phyloP scores from a whole-genome alignment of 1,284 basidiomycete genomes.

The Vanrija sp. region DNA sequence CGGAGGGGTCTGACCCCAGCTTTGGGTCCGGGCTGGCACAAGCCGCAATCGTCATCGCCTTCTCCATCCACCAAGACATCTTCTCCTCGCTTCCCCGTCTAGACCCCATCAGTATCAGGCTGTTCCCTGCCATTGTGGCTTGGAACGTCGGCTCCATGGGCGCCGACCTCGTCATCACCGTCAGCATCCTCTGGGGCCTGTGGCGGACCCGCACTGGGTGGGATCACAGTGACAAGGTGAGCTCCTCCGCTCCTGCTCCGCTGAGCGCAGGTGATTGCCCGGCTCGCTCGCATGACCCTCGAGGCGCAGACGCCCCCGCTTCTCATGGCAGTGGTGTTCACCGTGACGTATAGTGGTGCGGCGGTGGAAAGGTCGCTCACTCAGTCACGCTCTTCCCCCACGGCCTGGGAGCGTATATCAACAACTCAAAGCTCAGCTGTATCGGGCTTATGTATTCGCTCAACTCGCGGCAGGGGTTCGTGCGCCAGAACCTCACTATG shows the following conservation, averaged over 20 bases:
- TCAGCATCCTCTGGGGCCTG: constrained; percentile 22
- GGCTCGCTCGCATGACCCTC: constrained; percentile 26
- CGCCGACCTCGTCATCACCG: constrained; percentile 28
- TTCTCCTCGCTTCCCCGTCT: too few species aligned
- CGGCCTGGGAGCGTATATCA: constrained; percentile 1
- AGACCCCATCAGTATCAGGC: too few species aligned
- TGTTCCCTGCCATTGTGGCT: background rate
- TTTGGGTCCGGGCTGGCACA: background rate
- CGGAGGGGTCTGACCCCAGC: background rate
- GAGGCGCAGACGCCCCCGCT: constrained; percentile 29
- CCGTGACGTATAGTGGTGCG: too few species aligned
- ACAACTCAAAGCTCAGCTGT: constrained; percentile 28
- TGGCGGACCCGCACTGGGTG: constrained; percentile 25
- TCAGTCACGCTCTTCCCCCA: too few species aligned
- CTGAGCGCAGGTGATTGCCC: constrained; percentile 7
- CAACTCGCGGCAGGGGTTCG: too few species aligned
- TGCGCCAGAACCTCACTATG: too few species aligned
- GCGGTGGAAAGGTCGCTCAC: too few species aligned
- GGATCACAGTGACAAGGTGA: constrained; percentile 25
- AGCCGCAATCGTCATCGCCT: background rate
- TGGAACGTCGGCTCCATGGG: constrained; percentile 24
- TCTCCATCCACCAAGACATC: background rate
- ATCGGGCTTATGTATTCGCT: constrained; percentile 29
- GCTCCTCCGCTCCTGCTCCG: too few species aligned
- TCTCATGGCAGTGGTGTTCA: constrained; percentile 9